These are phyloP conservation scores for Cyclotella choctawhatcheeana DNA, from an alignment of 108 stramenopile genomes.

Conservation along the genomic window DNA sequence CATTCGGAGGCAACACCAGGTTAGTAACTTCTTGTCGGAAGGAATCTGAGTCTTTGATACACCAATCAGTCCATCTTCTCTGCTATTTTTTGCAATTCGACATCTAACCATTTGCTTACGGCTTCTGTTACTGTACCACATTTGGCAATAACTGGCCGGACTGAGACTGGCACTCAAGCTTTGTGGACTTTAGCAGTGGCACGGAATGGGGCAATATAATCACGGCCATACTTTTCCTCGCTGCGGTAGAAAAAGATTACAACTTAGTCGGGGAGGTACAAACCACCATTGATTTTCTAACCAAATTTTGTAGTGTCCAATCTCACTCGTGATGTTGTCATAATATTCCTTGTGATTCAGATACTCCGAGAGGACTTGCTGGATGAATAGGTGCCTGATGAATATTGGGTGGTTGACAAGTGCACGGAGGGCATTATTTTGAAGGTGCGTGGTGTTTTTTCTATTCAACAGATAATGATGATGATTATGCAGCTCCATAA, in stretches of 20 bases:
- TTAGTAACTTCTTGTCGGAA: neutral
- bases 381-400: too few relatives aligned
- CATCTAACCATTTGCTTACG: constrained; percentile 23
- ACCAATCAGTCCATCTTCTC: neutral
- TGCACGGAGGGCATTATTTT: neutral
- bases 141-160: constrained; percentile 14
- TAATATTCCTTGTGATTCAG: too few relatives aligned
- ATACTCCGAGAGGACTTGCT: too few relatives aligned
- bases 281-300: too few relatives aligned
- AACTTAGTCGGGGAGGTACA: too few relatives aligned
- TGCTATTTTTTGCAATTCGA: constrained; percentile 14
- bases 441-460: neutral
- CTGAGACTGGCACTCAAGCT: neutral
- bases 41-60: constrained; percentile 13
- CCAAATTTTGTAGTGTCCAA: too few relatives aligned
- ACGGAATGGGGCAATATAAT: neutral
- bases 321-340: too few relatives aligned
- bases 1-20: neutral
- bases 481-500: too few relatives aligned
- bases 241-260: too few relatives aligned
- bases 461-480: too few relatives aligned
- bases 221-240: too few relatives aligned
- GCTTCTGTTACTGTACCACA: constrained; percentile 6
- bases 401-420: too few relatives aligned
- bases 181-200: constrained; percentile 33